These are phyloP conservation scores for Calonectria multiphialidica DNA, from an alignment of 2,329 filamentous ascomycete genomes.

Conservation along the genomic window DNA sequence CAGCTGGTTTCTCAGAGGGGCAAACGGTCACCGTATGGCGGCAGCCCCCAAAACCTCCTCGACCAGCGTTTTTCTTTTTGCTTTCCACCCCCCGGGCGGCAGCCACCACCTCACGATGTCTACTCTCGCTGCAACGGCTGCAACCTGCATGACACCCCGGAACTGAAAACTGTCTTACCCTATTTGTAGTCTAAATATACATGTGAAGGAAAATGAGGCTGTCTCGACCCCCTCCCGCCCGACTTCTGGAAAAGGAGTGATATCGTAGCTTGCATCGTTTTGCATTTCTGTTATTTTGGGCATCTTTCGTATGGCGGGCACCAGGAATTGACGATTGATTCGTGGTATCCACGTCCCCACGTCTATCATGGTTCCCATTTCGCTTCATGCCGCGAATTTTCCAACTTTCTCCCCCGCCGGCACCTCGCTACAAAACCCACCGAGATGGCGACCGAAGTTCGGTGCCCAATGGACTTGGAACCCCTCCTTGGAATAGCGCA, in stretches of 20 bases:
- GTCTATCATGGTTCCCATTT: not conserved
- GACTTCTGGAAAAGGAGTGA: not conserved
- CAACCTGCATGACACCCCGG: not conserved
- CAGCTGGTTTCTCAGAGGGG: not conserved
- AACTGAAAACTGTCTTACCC: not conserved
- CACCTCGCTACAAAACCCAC: conserved; percentile 39
- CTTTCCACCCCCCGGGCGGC: not conserved
- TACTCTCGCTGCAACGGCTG: not conserved
- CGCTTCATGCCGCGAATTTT: conserved; percentile 1
- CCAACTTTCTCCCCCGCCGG: conserved; percentile 32
- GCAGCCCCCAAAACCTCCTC: not conserved
- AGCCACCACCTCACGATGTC: not conserved
- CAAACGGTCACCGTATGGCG: conserved; percentile 23
- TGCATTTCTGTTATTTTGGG: not conserved
- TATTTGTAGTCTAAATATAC: not conserved
- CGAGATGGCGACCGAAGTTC: conserved; percentile 32
- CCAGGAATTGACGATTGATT: not conserved
- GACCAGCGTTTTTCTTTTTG: not conserved
- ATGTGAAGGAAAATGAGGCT: not conserved
- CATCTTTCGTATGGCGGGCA: not conserved
- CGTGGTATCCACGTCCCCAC: not conserved
- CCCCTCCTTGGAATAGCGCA: conserved; percentile 19
- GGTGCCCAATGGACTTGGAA: conserved; percentile 3
- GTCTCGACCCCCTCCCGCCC: not conserved
- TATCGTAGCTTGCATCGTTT: not conserved